Evolutionary conservation across 179 eudicot genomes (phyloP).

Genomic region (Silene coronaria): DNA sequence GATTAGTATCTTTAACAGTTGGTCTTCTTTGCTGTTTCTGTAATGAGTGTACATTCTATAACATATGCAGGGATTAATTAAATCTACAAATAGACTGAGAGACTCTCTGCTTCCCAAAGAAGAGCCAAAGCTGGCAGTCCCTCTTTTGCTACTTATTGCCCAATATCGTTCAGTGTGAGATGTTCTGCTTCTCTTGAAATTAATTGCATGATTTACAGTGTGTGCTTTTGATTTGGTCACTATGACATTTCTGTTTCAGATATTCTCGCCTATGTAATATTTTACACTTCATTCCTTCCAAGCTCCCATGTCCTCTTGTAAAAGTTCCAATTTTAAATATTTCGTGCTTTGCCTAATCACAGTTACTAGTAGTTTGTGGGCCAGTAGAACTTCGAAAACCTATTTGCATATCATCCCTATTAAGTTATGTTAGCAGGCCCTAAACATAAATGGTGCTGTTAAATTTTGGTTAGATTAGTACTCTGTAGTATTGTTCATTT

Average conservation of each 20-base stretch:
- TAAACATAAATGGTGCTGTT: background rate
- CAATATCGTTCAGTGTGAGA: constrained; percentile 95
- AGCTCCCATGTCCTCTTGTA: background rate
- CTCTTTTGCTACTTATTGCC: constrained; percentile 87
- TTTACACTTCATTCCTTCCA: background rate
- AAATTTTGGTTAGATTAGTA: background rate
- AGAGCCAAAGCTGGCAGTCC: constrained; percentile 83
- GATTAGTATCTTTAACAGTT: constrained; percentile 1
- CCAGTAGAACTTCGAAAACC: background rate
- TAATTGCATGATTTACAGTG: background rate
- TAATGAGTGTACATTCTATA: constrained; percentile 10
- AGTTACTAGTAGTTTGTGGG: background rate
- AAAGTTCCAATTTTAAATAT: background rate
- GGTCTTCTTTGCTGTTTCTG: background rate
- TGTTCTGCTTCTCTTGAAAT: constrained; percentile 2
- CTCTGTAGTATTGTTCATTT: background rate
- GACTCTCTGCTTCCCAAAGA: constrained; percentile 91
- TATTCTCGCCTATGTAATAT: background rate
- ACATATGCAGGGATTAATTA: constrained; percentile 65
- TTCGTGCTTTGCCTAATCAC: background rate
- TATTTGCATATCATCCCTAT: background rate
- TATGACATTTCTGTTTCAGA: background rate
- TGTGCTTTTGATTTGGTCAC: background rate
- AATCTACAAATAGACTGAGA: constrained; percentile 89
- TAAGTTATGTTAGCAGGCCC: background rate